Conservation (phyloP, 176 grass and related monocot genomes). For the Cymbopogon citratus region DNA sequence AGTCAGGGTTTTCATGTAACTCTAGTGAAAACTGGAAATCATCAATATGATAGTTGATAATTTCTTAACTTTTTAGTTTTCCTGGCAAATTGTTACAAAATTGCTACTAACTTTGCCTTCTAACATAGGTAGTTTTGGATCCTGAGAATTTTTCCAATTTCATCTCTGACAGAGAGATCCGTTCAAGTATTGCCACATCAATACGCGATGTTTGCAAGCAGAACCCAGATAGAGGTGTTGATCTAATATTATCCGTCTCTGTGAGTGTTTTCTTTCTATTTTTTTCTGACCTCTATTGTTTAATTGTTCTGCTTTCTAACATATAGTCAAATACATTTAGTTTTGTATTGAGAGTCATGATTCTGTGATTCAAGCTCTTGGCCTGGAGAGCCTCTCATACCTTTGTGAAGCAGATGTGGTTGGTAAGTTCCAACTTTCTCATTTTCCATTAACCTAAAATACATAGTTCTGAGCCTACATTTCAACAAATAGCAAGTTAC, state of each 20-base stretch:
- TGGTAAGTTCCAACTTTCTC: slow-evolving; percentile 41
- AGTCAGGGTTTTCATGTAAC: background rate
- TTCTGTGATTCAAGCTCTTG: slow-evolving; percentile 77
- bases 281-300: background rate
- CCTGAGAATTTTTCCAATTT: slow-evolving; percentile 57
- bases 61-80: background rate
- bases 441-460: slow-evolving; percentile 19
- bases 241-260: slow-evolving; percentile 81
- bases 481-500: background rate
- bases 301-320: slow-evolving; percentile 31
- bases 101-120: slow-evolving; percentile 29
- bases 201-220: slow-evolving; percentile 88
- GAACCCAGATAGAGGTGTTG: slow-evolving; percentile 92
- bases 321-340: slow-evolving; percentile 28
- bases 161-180: slow-evolving; percentile 57
- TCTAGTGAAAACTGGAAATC: background rate
- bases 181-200: slow-evolving; percentile 70
- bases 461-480: background rate
- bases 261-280: slow-evolving; percentile 38
- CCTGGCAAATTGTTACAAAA: slow-evolving; percentile 7
- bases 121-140: slow-evolving; percentile 71
- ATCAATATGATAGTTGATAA: background rate
- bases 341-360: slow-evolving; percentile 70
- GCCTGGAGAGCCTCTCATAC: slow-evolving; percentile 78
- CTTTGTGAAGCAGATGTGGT: slow-evolving; percentile 91